Evolutionary conservation across 2,329 filamentous ascomycete genomes (phyloP), one percentile per base, ranked within the genome.

Genomic region (Fusarium lyarnte): DNA sequence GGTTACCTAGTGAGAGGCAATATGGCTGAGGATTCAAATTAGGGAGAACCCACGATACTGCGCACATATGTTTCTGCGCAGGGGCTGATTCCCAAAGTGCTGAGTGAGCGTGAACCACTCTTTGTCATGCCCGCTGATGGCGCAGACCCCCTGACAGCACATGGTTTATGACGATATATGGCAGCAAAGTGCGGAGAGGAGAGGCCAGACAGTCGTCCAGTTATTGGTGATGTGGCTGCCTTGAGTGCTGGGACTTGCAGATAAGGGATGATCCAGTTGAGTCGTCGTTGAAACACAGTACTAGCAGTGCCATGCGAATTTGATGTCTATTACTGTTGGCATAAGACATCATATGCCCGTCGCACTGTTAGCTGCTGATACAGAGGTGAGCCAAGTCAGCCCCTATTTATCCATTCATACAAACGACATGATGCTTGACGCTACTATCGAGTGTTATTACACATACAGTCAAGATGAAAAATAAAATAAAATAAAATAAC

Each of bases 81-180:
- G 66, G 68, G 51, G 66, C 51, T 42, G 58, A 63, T 31, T 55
- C 29, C 54, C n/a, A 45, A 69, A 58, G 52, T 66, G 49, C 57
- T 54, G 59, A 53, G 53, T 71, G 52, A 58, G 66, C 54, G 42
- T 60, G 54, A 71, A 57, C 70, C 66, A 61, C 53, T 41, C 51
- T 65, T 43, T 58, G 47, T 54, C 35, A 58, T 59, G 60, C 47
- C 66, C 55, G 62, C 58, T 58, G 70, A 58, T 69, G 65, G 51
- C 36, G 58, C 35, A 57, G 53, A 39, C 54, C 55, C 53, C 54
- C 62, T 63, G 49, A 58, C 42, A 42, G 45, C 54, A 54, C 51
- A 53, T 71, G 70, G 60, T 55, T 70, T 64, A 47, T 71, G 51
- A 73, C 46, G 47, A 59, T 43, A 33, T 19, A 38, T 23, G 45